These are phyloP conservation scores for Ophiostoma ips DNA, from an alignment of 2,329 filamentous ascomycete species.

Conservation along the genomic window DNA sequence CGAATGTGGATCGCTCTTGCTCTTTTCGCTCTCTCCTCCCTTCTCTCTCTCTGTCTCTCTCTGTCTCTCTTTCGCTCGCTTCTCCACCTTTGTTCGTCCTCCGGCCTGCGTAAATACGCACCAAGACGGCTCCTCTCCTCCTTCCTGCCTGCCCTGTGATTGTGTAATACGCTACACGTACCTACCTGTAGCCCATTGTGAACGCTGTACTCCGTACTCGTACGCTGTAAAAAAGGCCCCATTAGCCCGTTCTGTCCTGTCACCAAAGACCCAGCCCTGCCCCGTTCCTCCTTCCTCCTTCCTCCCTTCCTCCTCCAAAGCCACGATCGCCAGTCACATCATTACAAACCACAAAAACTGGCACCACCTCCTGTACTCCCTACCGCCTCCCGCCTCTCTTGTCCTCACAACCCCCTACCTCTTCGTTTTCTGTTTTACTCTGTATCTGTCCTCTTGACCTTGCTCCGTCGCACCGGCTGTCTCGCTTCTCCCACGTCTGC, in stretches of 20 bases:
- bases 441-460: not conserved
- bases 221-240: not conserved
- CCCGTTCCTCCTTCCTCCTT: not conserved
- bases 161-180: too few species aligned
- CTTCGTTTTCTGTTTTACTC: too few species aligned
- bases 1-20: not conserved
- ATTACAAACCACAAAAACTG: not conserved
- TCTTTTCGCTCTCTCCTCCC: not conserved
- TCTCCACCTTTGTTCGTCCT: not conserved
- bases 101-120: not conserved
- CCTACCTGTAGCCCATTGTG: too few species aligned
- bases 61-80: not conserved
- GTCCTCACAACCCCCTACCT: not conserved
- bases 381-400: not conserved
- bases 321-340: not conserved
- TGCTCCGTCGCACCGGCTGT: not conserved
- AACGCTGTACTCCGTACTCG: too few species aligned
- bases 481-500: not conserved
- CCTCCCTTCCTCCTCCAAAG: not conserved
- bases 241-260: not conserved
- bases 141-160: too few species aligned
- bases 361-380: not conserved
- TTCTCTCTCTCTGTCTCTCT: not conserved
- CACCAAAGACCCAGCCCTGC: not conserved
- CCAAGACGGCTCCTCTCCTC: too few species aligned